Evolutionary conservation across 306 rosid genomes (phyloP).

Genomic region (Malus fusca): DNA sequence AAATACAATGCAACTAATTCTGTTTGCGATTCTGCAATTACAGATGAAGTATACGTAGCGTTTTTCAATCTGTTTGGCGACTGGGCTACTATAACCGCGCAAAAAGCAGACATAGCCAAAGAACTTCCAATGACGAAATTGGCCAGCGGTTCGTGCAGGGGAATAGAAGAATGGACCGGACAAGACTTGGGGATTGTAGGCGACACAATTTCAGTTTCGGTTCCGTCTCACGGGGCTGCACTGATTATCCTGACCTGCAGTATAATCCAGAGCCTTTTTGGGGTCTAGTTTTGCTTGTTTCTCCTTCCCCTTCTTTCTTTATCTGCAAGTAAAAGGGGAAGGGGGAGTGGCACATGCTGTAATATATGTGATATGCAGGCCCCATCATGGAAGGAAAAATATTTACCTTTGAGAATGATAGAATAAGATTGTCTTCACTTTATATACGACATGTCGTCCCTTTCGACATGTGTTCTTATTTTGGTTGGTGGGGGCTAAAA

Average conservation of each 20-base stretch:
- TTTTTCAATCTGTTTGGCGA: conserved; percentile 61
- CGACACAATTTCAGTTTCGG: conserved; percentile 32
- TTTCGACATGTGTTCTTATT: neutral
- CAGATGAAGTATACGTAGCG: conserved; percentile 62
- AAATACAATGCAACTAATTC: neutral
- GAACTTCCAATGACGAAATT: conserved; percentile 31
- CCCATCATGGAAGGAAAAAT: neutral
- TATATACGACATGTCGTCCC: neutral
- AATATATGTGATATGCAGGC: neutral
- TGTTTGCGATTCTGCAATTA: neutral
- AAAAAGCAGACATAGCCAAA: conserved; percentile 42
- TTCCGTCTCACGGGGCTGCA: conserved; percentile 53
- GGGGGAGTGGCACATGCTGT: neutral
- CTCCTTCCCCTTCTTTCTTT: neutral
- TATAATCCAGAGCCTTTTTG: neutral
- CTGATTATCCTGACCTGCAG: conserved; percentile 43
- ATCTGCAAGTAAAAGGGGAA: neutral
- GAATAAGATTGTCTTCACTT: neutral
- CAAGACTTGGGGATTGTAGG: conserved; percentile 21
- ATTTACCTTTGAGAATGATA: neutral
- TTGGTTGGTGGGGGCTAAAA: too few relatives aligned
- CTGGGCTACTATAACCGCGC: conserved; percentile 21
- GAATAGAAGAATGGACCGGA: conserved; percentile 66
- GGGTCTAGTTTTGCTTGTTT: neutral
- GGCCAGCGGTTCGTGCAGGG: conserved; percentile 25